Percentiles rank a stretch among this genome's conserved stretches.
These are phyloP conservation scores for Ogataea naganishii DNA, from an alignment of 805 yeast species.

Conservation along the genomic window DNA sequence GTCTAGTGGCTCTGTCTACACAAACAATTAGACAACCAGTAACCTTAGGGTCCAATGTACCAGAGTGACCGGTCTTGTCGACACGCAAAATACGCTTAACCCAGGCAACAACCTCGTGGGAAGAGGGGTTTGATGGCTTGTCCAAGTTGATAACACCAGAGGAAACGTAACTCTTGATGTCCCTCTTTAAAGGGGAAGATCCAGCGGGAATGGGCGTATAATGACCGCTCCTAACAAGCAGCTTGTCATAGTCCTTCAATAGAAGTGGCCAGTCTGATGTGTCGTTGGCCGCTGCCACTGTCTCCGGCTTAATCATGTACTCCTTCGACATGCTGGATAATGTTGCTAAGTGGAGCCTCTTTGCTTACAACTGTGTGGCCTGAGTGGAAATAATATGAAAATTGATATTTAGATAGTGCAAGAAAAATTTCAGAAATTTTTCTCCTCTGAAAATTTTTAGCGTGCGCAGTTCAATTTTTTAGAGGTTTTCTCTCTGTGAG, in stretches of 20 bases:
- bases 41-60: constrained; percentile 94
- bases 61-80: constrained; percentile 98
- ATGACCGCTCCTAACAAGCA: constrained; percentile 92
- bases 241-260: constrained; percentile 87
- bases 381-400: too few species aligned
- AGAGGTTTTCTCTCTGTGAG: too few species aligned
- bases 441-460: too few species aligned
- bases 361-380: too few species aligned
- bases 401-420: too few species aligned
- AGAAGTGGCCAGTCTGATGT: constrained; percentile 94
- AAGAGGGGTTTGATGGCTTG: constrained; percentile 96
- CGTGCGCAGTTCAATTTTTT: too few species aligned
- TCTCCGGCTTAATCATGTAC: constrained; percentile 82
- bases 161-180: constrained; percentile 77
- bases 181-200: constrained; percentile 90
- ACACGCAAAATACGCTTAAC: constrained; percentile 89
- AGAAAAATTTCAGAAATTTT: too few species aligned
- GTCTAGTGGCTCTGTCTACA: constrained; percentile 95
- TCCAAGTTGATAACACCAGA: constrained; percentile 97
- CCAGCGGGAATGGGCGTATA: constrained; percentile 97
- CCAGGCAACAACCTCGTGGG: constrained; percentile 99
- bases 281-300: constrained; percentile 67
- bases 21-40: constrained; percentile 98
- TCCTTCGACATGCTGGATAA: constrained; percentile 34
- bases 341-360: too few species aligned